phyloP scores from a whole-genome alignment of 768 basidiomycete species.

The Coprinellus micaceus region DNA sequence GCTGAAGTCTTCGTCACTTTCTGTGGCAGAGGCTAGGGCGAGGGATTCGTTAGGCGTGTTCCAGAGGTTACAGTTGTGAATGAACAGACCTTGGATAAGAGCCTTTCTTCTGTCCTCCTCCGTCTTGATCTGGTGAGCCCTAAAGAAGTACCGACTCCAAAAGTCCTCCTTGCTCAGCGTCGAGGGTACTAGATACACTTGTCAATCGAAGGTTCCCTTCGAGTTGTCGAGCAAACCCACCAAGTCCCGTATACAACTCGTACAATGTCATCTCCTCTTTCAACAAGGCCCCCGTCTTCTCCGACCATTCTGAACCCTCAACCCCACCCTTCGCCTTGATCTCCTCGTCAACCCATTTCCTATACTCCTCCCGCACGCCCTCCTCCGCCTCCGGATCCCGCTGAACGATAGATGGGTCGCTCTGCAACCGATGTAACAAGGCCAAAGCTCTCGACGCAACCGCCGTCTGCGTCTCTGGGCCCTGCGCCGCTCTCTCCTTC shows the following conservation, averaged over 20 bases:
- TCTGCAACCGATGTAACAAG: slow-evolving; percentile 66
- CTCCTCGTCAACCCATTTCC: slow-evolving; percentile 51
- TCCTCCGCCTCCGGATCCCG: slow-evolving; percentile 71
- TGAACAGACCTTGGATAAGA: slow-evolving; percentile 59
- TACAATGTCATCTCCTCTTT: slow-evolving; percentile 34
- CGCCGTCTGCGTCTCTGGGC: slow-evolving; percentile 23
- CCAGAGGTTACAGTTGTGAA: background rate
- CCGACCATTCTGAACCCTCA: slow-evolving; percentile 54
- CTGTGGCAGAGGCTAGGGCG: slow-evolving; percentile 44
- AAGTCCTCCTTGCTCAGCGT: slow-evolving; percentile 62
- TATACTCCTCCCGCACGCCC: slow-evolving; percentile 49
- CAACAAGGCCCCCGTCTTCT: slow-evolving; percentile 44
- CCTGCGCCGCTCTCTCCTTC: slow-evolving; percentile 9
- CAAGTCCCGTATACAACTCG: slow-evolving; percentile 39
- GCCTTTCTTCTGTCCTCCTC: slow-evolving; percentile 79
- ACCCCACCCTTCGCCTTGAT: slow-evolving; percentile 56
- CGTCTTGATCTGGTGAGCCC: slow-evolving; percentile 72
- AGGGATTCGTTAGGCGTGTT: background rate
- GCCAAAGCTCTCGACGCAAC: slow-evolving; percentile 76
- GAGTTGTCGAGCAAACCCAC: slow-evolving; percentile 32
- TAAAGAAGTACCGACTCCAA: slow-evolving; percentile 91
- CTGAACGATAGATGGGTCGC: slow-evolving; percentile 70
- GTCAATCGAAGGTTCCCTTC: slow-evolving; percentile 4
- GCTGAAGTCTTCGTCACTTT: slow-evolving; percentile 83
- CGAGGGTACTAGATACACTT: slow-evolving; percentile 55